These are phyloP conservation scores for Chaetoceros tenuissimus DNA, from an alignment of 108 stramenopile species.

Conservation along the genomic window DNA sequence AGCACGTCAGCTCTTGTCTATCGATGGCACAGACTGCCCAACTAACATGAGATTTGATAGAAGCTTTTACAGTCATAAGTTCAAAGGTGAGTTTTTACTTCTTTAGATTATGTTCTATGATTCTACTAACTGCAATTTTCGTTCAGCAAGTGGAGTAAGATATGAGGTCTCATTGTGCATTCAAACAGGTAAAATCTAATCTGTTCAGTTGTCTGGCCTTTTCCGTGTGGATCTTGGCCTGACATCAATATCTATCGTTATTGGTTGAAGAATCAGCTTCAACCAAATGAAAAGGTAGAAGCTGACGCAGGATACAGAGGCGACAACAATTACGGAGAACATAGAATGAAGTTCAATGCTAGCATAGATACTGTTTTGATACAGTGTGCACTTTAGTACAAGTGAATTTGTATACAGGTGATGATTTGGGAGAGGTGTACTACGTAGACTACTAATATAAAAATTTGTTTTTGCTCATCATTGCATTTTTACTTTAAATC, in stretches of 20 bases:
- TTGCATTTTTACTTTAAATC: too few species aligned
- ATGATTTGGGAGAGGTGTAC: too few species aligned
- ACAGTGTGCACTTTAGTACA: too few species aligned
- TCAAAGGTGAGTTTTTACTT: background rate
- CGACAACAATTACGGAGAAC: too few species aligned
- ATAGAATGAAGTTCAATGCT: too few species aligned
- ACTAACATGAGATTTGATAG: background rate
- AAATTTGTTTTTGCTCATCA: too few species aligned
- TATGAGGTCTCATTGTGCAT: background rate
- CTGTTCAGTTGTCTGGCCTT: background rate
- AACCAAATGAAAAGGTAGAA: conserved; percentile 3
- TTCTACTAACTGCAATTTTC: too few species aligned
- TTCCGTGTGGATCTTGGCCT: background rate
- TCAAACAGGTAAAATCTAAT: background rate
- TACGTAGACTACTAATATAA: too few species aligned
- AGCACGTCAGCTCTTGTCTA: too few species aligned
- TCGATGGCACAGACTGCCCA: too few species aligned
- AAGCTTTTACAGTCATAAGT: background rate
- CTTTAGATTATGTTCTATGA: conserved; percentile 13
- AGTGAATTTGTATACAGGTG: too few species aligned
- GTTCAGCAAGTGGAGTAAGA: background rate
- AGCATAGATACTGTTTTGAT: too few species aligned
- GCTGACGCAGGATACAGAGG: conserved; percentile 9
- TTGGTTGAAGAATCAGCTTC: background rate
- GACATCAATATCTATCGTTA: conserved; percentile 1